Evolutionary conservation across 106 monocot genomes (phyloP).

Genomic region (Chionographis japonica): DNA sequence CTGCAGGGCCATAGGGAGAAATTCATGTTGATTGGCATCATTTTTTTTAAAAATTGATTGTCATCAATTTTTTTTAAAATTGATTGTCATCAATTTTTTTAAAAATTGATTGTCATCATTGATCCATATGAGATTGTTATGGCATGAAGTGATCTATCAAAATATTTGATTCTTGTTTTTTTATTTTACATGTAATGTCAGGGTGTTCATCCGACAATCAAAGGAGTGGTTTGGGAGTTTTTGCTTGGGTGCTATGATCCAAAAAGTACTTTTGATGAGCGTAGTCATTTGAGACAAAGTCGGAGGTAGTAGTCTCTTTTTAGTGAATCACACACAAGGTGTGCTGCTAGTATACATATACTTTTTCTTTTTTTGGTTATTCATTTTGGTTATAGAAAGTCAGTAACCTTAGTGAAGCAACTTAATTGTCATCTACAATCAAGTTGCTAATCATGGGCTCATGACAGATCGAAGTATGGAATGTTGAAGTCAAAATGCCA

Average conservation of each 20-base stretch:
- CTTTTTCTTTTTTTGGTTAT: neutral
- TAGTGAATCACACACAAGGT: too few species aligned
- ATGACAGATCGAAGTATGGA: slow-evolving; percentile 53
- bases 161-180: too few species aligned
- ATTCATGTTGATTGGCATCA: neutral
- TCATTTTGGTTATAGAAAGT: neutral
- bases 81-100: neutral
- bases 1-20: neutral
- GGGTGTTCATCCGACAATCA: slow-evolving; percentile 84
- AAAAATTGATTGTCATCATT: too few species aligned
- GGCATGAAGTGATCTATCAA: neutral
- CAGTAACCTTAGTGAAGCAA: neutral
- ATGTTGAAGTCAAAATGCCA: slow-evolving; percentile 67
- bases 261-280: slow-evolving; percentile 72
- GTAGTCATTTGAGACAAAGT: slow-evolving; percentile 51
- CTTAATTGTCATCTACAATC: neutral
- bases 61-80: neutral
- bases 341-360: too few species aligned
- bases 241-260: slow-evolving; percentile 92
- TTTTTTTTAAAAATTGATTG: too few species aligned
- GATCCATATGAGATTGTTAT: neutral
- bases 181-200: slow-evolving; percentile 10
- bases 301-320: slow-evolving; percentile 44
- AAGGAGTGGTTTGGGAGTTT: slow-evolving; percentile 94
- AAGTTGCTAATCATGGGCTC: neutral